Evolutionary conservation across 1,284 basidiomycete species (phyloP).

Genomic region (Phellinidium pouzarii): DNA sequence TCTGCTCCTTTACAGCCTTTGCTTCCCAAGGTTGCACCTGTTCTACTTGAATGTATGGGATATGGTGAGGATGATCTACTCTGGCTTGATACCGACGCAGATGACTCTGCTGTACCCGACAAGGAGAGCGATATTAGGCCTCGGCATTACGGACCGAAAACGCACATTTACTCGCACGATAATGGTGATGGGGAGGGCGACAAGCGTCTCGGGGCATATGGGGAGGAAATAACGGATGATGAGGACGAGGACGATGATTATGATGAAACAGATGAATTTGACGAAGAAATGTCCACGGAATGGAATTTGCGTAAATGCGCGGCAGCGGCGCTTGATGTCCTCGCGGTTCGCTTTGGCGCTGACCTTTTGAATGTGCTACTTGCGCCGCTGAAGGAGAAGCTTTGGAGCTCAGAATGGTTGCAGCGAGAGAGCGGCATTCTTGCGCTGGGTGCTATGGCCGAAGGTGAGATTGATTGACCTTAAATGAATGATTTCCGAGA

Average conservation of each 20-base stretch:
- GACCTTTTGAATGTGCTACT: conserved; percentile 87
- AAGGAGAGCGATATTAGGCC: conserved; percentile 96
- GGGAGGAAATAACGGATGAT: conserved; percentile 65
- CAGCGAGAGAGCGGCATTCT: conserved; percentile 95
- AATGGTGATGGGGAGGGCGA: conserved; percentile 27
- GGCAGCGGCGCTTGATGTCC: conserved; percentile 94
- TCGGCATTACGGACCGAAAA: conserved; percentile 80
- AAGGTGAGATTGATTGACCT: conserved; percentile 52
- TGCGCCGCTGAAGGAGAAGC: conserved; percentile 85
- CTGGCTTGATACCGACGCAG: conserved; percentile 90
- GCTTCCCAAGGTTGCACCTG: conserved; percentile 84
- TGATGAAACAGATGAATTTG: conserved; percentile 86
- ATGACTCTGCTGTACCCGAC: conserved; percentile 87
- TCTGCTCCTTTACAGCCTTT: conserved; percentile 81
- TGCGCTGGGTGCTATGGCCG: conserved; percentile 96
- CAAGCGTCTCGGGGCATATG: conserved; percentile 54
- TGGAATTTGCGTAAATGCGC: conserved; percentile 99
- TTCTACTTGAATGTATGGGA: conserved; percentile 93
- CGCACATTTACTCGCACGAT: conserved; percentile 80
- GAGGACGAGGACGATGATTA: conserved; percentile 86
- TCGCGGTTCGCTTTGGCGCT: conserved; percentile 86
- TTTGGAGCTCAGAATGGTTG: conserved; percentile 93
- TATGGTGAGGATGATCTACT: conserved; percentile 96
- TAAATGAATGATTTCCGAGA: background rate
- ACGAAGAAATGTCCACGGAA: conserved; percentile 95